phyloP scores from a whole-genome alignment of 805 yeast genomes.

The Barnettozyma californica region DNA sequence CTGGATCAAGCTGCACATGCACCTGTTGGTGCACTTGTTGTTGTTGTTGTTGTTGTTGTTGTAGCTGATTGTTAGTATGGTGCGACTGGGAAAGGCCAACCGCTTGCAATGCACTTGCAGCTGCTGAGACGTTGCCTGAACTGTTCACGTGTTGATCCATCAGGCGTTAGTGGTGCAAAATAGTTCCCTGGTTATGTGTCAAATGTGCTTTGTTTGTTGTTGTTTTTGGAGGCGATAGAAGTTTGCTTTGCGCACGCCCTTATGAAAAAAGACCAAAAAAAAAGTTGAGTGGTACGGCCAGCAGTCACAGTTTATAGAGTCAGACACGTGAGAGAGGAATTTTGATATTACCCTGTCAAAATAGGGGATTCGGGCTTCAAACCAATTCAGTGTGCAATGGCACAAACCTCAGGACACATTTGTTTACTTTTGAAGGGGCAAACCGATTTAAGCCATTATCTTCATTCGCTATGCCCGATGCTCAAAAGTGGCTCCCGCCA shows the following conservation, averaged over 20 bases:
- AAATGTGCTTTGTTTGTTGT: constrained; percentile 5
- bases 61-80: constrained; percentile 10
- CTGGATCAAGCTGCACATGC: constrained; percentile 11
- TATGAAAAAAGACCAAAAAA: not conserved
- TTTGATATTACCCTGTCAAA: not conserved
- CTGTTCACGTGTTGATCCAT: constrained; percentile 15
- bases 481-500: not conserved
- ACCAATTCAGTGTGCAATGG: not conserved
- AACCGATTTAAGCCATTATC: not conserved
- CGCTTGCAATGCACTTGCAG: constrained; percentile 23
- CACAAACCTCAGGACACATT: not conserved
- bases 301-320: not conserved
- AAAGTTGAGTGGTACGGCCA: constrained; percentile 1
- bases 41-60: constrained; percentile 16
- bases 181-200: not conserved
- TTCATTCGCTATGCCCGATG: not conserved
- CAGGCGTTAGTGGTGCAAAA: constrained; percentile 4
- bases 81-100: constrained; percentile 17
- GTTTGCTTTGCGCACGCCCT: constrained; percentile 9
- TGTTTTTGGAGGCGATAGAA: constrained; percentile 1
- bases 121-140: constrained; percentile 15
- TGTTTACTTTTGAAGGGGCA: not conserved
- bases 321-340: too few relatives aligned
- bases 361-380: not conserved
- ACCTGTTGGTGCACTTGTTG: constrained; percentile 18